Conservation (phyloP, 2,329 filamentous ascomycete genomes). For the Byssochlamys sp. region DNA sequence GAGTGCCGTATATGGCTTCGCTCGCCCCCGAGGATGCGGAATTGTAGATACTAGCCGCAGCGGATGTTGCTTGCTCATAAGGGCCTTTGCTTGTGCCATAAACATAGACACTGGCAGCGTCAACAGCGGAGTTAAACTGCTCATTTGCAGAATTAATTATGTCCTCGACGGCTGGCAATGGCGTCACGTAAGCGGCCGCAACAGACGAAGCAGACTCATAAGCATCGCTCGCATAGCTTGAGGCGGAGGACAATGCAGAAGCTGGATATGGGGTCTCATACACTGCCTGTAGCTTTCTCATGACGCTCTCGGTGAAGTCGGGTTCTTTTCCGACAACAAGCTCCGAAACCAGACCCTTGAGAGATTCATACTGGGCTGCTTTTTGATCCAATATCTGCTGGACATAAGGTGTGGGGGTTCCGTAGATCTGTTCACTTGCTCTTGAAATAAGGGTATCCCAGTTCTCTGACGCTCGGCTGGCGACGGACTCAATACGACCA, state of each 20-base stretch:
- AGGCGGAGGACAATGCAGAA: conserved; percentile 38
- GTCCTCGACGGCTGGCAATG: conserved; percentile 48
- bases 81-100: conserved; percentile 49
- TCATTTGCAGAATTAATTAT: conserved; percentile 49
- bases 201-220: conserved; percentile 35
- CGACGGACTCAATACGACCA: conserved; percentile 37
- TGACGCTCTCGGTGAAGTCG: conserved; percentile 70
- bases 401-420: conserved; percentile 53
- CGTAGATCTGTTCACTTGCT: conserved; percentile 62
- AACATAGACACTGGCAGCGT: conserved; percentile 48
- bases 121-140: conserved; percentile 50
- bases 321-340: conserved; percentile 68
- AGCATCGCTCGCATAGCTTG: conserved; percentile 43
- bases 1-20: too few relatives aligned
- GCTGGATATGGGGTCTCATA: conserved; percentile 54
- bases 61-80: conserved; percentile 46
- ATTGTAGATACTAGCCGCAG: conserved; percentile 44
- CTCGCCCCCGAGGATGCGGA: conserved; percentile 36
- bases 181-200: conserved; percentile 35
- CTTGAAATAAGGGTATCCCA: conserved; percentile 56
- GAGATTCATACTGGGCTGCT: conserved; percentile 56
- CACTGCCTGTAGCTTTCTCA: conserved; percentile 59
- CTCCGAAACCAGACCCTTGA: conserved; percentile 66
- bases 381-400: conserved; percentile 54
- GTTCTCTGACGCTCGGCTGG: conserved; percentile 49